Evolutionary conservation across 805 yeast genomes (phyloP).

Genomic region (Kodamaea jinghongensis): DNA sequence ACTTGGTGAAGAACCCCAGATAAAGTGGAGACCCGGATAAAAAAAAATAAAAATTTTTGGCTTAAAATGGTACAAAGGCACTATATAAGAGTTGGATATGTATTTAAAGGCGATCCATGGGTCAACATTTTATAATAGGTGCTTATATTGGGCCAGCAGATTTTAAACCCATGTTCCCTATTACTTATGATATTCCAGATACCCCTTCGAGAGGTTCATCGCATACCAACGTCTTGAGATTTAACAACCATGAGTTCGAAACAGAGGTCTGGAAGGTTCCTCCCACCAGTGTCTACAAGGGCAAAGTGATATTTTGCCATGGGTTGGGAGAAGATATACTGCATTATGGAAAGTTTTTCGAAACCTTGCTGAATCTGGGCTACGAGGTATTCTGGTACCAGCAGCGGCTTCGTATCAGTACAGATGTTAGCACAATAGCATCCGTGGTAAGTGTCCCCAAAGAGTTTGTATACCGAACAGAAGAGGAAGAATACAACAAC

Average conservation of each 20-base stretch:
- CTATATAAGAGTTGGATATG: too few relatives aligned
- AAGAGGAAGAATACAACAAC: slow-evolving; percentile 4
- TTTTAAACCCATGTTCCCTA: too few relatives aligned
- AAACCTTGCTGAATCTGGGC: slow-evolving; percentile 6
- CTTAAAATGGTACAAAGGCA: too few relatives aligned
- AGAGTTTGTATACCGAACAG: neutral
- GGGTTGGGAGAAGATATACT: slow-evolving; percentile 7
- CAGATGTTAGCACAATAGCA: slow-evolving; percentile 3
- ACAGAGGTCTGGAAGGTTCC: slow-evolving; percentile 9
- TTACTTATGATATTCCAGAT: slow-evolving; percentile 3
- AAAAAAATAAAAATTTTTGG: too few relatives aligned
- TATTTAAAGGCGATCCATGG: too few relatives aligned
- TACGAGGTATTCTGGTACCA: slow-evolving; percentile 7
- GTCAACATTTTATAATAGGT: too few relatives aligned
- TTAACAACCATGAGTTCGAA: slow-evolving; percentile 6
- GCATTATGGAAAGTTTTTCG: slow-evolving; percentile 6
- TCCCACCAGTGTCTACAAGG: slow-evolving; percentile 7
- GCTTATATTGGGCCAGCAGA: too few relatives aligned
- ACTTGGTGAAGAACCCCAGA: too few relatives aligned
- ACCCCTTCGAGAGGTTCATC: slow-evolving; percentile 3
- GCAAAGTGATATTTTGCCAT: slow-evolving; percentile 4
- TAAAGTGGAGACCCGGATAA: too few relatives aligned
- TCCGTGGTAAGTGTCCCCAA: slow-evolving; percentile 4
- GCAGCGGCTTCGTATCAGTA: slow-evolving; percentile 5
- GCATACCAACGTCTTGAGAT: neutral